These are phyloP conservation scores for Nannochloropsis gaditana DNA, from an alignment of 108 stramenopile species.

Conservation along the genomic window DNA sequence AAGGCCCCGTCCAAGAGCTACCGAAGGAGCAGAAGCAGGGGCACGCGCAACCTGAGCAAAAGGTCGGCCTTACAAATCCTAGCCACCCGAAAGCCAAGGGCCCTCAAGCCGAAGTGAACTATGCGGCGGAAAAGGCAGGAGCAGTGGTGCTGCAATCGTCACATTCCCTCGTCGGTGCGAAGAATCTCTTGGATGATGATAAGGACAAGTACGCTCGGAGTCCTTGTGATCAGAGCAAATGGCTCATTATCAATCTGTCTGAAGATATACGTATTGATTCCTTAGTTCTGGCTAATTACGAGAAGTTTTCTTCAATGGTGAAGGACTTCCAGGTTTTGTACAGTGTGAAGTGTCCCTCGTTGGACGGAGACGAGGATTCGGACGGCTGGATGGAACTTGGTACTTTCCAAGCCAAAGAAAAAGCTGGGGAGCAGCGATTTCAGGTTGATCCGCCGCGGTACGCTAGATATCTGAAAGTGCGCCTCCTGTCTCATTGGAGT, in stretches of 20 bases:
- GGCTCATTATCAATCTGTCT: conserved; percentile 17
- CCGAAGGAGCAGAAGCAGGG: neutral
- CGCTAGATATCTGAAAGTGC: conserved; percentile 20
- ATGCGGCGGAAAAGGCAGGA: conserved; percentile 12
- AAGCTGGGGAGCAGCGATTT: conserved; percentile 21
- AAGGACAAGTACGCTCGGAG: conserved; percentile 21
- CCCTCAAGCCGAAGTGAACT: conserved; percentile 6
- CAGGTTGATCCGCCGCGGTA: conserved; percentile 3
- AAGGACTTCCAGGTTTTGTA: conserved; percentile 14
- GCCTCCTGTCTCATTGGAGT: neutral
- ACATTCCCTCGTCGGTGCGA: neutral
- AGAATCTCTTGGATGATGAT: conserved; percentile 21
- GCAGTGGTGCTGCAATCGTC: conserved; percentile 20
- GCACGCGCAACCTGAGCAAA: neutral
- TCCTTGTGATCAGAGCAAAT: conserved; percentile 15
- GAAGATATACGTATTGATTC: conserved; percentile 11
- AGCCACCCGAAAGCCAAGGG: neutral
- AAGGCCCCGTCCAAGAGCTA: too few species aligned
- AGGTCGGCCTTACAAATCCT: neutral
- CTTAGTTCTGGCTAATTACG: conserved; percentile 17
- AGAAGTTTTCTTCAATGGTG: conserved; percentile 13
- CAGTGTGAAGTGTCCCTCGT: neutral
- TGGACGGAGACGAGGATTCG: conserved; percentile 6
- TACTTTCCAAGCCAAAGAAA: neutral
- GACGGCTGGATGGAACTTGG: conserved; percentile 21